Evolutionary conservation across 805 yeast genomes (phyloP), one percentile per base, ranked within the genome.

Genomic region (Wickerhamiella galacta): DNA sequence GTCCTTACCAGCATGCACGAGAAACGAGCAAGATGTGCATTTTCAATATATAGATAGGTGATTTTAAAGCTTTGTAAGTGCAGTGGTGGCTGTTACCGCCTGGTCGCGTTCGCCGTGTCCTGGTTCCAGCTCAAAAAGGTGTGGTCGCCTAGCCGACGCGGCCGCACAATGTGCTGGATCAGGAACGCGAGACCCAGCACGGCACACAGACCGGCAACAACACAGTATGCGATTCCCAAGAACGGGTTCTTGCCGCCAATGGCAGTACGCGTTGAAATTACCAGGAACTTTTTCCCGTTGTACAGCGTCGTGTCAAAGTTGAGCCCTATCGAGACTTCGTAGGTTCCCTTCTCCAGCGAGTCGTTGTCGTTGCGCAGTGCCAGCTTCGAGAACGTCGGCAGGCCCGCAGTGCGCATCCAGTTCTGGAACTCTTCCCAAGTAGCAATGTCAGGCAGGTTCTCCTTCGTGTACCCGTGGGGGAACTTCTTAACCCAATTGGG

Each of bases 381-480:
- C 23, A 83, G 57, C 51, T 90, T 25, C 7, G 35, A 37, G 15
- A 5, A 33, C 18, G 69, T 76, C 12, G 72, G 55, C 49, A 75
- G 74, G 38, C 83, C 80, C 41, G 85, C 85, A 24, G 90, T 93
- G 21, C 93, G 71, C 95, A 87, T 87, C 98, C 98, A 87, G 54
- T 83, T 87, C 60, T 83, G 94, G 45, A 87, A 68, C 42, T 74
- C 74, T 50, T 81, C 87, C 82, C 90, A 74, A 23, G 57, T 51
- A 2, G 79, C 64, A 30, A 87, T 51, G 49, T 79, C 75, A 3
- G 93, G 93, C 39, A 87, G 45, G 52, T 81, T 82, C 4, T 69
- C 70, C 21, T 68, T 73, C n/a, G 77, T 81, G 57, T 90, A 87
- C 0, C 96, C 96, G 38, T 83, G 57, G 2, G 96, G 96, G 53